These are phyloP conservation scores for Lachnellula cervina DNA, from an alignment of 2,329 filamentous ascomycete species.

Conservation along the genomic window DNA sequence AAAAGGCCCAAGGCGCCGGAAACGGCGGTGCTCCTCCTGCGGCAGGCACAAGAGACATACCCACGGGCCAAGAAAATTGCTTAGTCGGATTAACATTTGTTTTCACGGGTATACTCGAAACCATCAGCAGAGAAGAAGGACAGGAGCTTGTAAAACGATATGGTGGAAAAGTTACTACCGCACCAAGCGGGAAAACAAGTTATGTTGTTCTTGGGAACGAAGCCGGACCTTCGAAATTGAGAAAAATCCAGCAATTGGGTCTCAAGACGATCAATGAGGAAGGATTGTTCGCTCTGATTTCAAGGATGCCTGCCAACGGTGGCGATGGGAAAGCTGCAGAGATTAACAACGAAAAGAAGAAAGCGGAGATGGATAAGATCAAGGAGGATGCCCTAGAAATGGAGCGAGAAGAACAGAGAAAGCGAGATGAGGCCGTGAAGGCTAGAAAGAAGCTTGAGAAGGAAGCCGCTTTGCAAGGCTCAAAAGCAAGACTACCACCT, in stretches of 20 bases:
- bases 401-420: slow-evolving; percentile 70
- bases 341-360: slow-evolving; percentile 78
- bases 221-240: slow-evolving; percentile 87
- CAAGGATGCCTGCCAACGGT: slow-evolving; percentile 74
- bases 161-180: slow-evolving; percentile 81
- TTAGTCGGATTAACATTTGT: slow-evolving; percentile 87
- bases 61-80: slow-evolving; percentile 82
- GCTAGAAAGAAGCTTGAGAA: slow-evolving; percentile 37
- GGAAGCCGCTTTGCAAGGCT: slow-evolving; percentile 32
- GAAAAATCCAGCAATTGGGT: slow-evolving; percentile 72
- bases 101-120: slow-evolving; percentile 83
- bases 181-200: slow-evolving; percentile 87
- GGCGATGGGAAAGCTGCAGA: slow-evolving; percentile 84
- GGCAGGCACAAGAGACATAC: slow-evolving; percentile 64
- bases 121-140: slow-evolving; percentile 77
- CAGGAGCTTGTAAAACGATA: slow-evolving; percentile 86
- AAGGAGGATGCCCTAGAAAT: slow-evolving; percentile 77
- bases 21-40: slow-evolving; percentile 57
- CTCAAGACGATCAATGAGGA: slow-evolving; percentile 94
- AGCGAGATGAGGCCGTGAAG: slow-evolving; percentile 48
- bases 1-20: slow-evolving; percentile 53
- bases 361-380: slow-evolving; percentile 78
- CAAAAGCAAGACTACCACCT: slow-evolving; percentile 35
- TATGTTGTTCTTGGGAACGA: slow-evolving; percentile 89
- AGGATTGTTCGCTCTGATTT: slow-evolving; percentile 83